Evolutionary conservation across 1,284 basidiomycete genomes (phyloP).

Genomic region (Fomitopsis palustris): DNA sequence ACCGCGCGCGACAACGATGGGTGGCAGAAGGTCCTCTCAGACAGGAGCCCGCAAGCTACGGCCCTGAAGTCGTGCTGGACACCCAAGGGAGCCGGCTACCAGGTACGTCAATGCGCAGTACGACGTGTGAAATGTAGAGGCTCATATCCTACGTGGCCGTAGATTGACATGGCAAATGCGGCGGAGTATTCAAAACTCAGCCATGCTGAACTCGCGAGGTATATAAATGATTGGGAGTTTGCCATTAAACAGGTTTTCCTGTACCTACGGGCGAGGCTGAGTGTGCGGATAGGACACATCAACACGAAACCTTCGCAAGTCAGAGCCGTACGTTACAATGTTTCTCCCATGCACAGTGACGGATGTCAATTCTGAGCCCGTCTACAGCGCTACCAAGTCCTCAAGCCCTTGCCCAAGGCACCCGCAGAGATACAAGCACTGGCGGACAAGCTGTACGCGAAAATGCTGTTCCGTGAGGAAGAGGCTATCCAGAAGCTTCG

Average conservation of each 20-base stretch:
- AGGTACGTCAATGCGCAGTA: constrained; percentile 19
- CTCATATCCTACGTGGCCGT: neutral
- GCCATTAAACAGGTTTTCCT: constrained; percentile 18
- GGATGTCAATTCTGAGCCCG: neutral
- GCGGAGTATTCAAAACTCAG: constrained; percentile 29
- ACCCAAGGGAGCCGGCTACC: constrained; percentile 22
- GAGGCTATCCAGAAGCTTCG: constrained; percentile 40
- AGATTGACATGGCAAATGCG: constrained; percentile 37
- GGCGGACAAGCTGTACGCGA: constrained; percentile 33
- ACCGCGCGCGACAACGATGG: constrained; percentile 23
- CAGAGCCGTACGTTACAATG: constrained; percentile 28
- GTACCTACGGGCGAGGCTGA: neutral
- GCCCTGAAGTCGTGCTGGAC: constrained; percentile 36
- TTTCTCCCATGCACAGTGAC: neutral
- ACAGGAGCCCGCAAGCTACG: constrained; percentile 32
- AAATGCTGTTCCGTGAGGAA: constrained; percentile 40
- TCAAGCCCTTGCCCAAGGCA: constrained; percentile 35
- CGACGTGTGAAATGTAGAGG: no score
- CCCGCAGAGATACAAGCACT: constrained; percentile 33
- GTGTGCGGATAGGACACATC: constrained; percentile 26
- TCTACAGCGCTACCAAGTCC: constrained; percentile 36
- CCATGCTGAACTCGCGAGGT: constrained; percentile 32
- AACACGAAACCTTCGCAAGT: constrained; percentile 40
- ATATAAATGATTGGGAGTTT: constrained; percentile 38
- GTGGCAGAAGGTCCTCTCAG: constrained; percentile 31